Conservation (phyloP, 345 rosid species). For the Triadica sebifera region DNA sequence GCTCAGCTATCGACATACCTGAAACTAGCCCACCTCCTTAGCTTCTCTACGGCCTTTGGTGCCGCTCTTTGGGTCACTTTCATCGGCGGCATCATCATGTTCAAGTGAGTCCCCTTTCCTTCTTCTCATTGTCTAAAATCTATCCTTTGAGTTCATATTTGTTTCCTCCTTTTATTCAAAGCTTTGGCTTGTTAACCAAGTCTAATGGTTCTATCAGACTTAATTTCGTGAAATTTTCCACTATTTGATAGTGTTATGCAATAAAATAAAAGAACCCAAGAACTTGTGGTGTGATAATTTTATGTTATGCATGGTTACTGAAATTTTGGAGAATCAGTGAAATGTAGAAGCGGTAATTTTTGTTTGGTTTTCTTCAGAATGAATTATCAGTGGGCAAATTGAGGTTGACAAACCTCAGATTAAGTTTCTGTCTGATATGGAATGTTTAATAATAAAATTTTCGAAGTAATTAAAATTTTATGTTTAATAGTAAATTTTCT, state of each 20-base stretch:
- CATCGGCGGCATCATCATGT: constrained; percentile 99
- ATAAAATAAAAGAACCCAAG: not conserved
- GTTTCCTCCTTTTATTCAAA: not conserved
- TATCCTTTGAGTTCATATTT: not conserved
- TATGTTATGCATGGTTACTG: not conserved
- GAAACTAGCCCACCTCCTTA: constrained; percentile 81
- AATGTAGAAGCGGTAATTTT: not conserved
- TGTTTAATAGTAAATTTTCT: not conserved
- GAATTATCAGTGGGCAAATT: not conserved
- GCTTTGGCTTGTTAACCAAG: not conserved
- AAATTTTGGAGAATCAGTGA: not conserved
- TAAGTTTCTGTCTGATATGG: not conserved
- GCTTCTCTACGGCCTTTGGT: constrained; percentile 95
- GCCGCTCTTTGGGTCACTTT: constrained; percentile 96
- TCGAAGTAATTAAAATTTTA: not conserved
- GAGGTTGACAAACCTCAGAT: not conserved
- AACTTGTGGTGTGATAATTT: not conserved
- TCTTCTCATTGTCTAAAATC: not conserved
- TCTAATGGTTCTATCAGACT: not conserved
- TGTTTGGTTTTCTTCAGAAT: not conserved
- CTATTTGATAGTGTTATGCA: not conserved
- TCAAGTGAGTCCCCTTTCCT: constrained; percentile 49
- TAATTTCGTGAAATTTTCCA: not conserved
- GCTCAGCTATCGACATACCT: constrained; percentile 48
- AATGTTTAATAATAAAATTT: not conserved